These are phyloP conservation scores for Aspergillus carbonarius DNA, from an alignment of 2,329 filamentous ascomycete species.

Conservation along the genomic window DNA sequence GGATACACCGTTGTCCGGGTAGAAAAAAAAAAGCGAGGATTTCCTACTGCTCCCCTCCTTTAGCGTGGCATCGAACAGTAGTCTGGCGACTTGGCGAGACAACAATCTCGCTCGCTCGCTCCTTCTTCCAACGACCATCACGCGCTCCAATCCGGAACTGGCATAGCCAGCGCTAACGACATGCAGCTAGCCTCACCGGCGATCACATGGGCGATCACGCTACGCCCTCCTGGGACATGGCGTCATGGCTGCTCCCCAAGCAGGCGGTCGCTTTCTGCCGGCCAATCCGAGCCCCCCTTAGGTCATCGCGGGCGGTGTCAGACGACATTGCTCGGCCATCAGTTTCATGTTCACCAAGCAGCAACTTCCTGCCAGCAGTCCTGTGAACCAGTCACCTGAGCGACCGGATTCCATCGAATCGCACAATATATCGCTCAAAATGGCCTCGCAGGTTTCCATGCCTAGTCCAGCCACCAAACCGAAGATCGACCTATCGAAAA, in stretches of 20 bases:
- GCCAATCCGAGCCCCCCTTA: not conserved
- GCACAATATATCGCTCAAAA: constrained; percentile 11
- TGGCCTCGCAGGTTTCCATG: constrained; percentile 21
- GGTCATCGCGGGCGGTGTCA: constrained; percentile 4
- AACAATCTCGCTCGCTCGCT: not conserved
- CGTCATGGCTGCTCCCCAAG: not conserved
- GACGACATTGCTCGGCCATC: not conserved
- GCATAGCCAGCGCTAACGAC: constrained; percentile 6
- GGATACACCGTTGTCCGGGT: not conserved
- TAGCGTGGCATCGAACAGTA: not conserved
- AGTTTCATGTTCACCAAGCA: not conserved
- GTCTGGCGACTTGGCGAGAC: not conserved
- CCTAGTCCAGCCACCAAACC: constrained; percentile 18
- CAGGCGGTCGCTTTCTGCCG: constrained; percentile 16
- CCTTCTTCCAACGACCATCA: constrained; percentile 2
- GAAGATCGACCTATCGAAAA: constrained; percentile 42
- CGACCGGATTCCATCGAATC: not conserved
- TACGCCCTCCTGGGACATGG: constrained; percentile 7
- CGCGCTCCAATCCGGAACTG: constrained; percentile 11
- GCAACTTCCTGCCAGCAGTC: not conserved
- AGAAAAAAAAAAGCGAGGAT: not conserved
- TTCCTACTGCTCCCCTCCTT: not conserved
- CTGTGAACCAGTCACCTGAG: constrained; percentile 5
- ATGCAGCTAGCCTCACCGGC: constrained; percentile 1
- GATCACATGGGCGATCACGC: constrained; percentile 11